These are phyloP conservation scores for Coprinellus aureogranulatus DNA, from an alignment of 768 basidiomycete species.

Conservation along the genomic window DNA sequence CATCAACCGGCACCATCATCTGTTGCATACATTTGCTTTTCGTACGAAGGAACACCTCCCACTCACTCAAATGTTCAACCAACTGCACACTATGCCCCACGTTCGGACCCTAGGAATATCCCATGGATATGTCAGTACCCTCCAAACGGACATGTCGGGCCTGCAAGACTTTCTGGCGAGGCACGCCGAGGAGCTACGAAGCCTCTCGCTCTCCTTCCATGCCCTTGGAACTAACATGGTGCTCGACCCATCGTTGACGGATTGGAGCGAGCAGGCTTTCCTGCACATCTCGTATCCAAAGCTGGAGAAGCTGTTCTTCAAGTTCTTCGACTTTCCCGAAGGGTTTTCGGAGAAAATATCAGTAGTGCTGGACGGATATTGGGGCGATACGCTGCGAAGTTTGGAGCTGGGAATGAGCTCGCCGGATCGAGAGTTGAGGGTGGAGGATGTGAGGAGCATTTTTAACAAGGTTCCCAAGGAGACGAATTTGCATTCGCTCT, in stretches of 20 bases:
- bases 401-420: background rate
- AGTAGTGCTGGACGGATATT: too few relatives aligned
- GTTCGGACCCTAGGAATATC: background rate
- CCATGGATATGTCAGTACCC: slow-evolving; percentile 2
- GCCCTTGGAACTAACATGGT: background rate
- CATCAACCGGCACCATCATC: background rate
- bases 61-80: background rate
- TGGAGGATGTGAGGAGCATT: background rate
- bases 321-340: too few relatives aligned
- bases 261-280: background rate
- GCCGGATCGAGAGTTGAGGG: background rate
- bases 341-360: too few relatives aligned
- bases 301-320: background rate
- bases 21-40: background rate
- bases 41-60: background rate
- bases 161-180: background rate
- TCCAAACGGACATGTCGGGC: background rate
- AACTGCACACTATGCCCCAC: background rate
- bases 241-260: background rate
- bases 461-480: background rate
- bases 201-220: background rate
- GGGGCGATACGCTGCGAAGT: too few relatives aligned
- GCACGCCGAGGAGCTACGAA: background rate
- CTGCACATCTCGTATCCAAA: background rate
- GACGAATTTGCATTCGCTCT: background rate